Conservation (phyloP, 345 rosid genomes). For the Microthlaspi erraticum region DNA sequence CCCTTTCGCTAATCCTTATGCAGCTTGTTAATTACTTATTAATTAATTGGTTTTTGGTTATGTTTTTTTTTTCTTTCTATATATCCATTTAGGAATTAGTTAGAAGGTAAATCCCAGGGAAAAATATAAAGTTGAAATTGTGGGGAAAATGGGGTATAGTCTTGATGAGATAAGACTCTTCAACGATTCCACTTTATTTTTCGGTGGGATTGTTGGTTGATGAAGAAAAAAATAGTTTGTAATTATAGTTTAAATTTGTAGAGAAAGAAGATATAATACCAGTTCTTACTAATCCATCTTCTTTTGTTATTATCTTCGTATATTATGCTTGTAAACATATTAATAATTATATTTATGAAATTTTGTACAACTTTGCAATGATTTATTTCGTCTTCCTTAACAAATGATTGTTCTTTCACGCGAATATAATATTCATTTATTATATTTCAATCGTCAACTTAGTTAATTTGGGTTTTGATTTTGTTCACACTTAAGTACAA, state of each 20-base stretch:
- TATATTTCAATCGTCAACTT: not conserved
- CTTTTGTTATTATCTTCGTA: slow-evolving; percentile 10
- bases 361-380: slow-evolving; percentile 7
- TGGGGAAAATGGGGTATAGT: slow-evolving; percentile 32
- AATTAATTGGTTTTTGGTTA: slow-evolving; percentile 11
- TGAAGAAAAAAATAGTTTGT: slow-evolving; percentile 49
- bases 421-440: slow-evolving; percentile 10
- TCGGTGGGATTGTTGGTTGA: slow-evolving; percentile 65
- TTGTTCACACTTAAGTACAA: slow-evolving; percentile 21
- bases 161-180: slow-evolving; percentile 43
- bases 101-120: slow-evolving; percentile 9
- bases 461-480: not conserved
- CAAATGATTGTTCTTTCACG: slow-evolving; percentile 42
- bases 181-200: slow-evolving; percentile 64
- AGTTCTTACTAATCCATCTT: slow-evolving; percentile 44
- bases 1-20: slow-evolving; percentile 79
- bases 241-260: slow-evolving; percentile 56
- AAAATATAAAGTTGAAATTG: slow-evolving; percentile 23
- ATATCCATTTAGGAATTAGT: slow-evolving; percentile 14
- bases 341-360: slow-evolving; percentile 26
- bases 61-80: slow-evolving; percentile 14
- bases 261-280: slow-evolving; percentile 41
- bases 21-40: slow-evolving; percentile 65
- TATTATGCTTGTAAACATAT: slow-evolving; percentile 40
- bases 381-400: slow-evolving; percentile 42